Evolutionary conservation across 2,329 filamentous ascomycete species (phyloP).

Genomic region (Chaetomiaceae sp.): DNA sequence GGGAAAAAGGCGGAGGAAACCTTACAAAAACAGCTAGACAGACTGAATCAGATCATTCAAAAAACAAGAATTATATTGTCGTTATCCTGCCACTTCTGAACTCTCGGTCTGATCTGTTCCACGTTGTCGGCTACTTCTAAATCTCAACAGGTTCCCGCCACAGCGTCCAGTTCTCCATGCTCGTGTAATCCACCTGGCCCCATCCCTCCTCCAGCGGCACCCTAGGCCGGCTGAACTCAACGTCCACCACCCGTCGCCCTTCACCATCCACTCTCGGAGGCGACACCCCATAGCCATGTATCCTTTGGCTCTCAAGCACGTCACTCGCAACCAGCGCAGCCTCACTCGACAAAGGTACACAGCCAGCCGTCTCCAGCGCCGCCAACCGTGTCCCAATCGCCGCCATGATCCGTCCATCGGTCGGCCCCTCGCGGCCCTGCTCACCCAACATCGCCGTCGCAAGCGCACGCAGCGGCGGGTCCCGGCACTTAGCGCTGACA

Average conservation of each 20-base stretch:
- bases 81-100: too few relatives aligned
- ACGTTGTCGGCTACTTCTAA: too few relatives aligned
- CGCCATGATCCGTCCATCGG: conserved; percentile 3
- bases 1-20: too few relatives aligned
- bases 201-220: neutral
- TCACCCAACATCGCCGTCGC: neutral
- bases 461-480: neutral
- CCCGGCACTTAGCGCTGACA: neutral
- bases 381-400: conserved; percentile 1
- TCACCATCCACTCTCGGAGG: neutral
- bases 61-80: too few relatives aligned
- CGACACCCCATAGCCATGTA: neutral
- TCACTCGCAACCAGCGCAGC: neutral
- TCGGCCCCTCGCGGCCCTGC: conserved; percentile 2
- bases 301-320: neutral
- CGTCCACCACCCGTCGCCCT: neutral
- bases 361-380: neutral
- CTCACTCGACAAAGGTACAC: neutral
- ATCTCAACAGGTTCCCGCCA: neutral
- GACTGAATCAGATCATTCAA: too few relatives aligned
- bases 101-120: too few relatives aligned
- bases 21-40: too few relatives aligned
- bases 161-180: neutral
- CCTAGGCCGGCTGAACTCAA: conserved; percentile 1
- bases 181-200: neutral